A percentile compares a stretch with the other conserved stretches of the same genome.
Conservation (phyloP, 2,329 filamentous ascomycete species). For the Hysterium pulicare region DNA sequence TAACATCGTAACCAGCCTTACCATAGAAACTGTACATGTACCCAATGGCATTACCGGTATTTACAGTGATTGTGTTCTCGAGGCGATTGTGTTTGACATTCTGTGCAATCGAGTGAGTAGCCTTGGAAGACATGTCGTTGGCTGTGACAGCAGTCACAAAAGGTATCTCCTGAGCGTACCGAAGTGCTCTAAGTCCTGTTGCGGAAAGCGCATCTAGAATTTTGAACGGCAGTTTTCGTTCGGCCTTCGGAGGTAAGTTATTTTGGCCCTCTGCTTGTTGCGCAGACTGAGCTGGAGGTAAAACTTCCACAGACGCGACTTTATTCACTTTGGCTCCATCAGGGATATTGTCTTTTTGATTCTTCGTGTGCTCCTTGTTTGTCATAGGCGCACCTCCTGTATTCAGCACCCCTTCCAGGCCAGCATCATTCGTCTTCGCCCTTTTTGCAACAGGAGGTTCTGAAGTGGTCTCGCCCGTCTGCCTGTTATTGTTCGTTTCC, state of each 20-base stretch:
- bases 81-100: constrained; percentile 84
- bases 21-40: constrained; percentile 82
- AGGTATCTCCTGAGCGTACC: constrained; percentile 88
- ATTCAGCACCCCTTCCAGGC: constrained; percentile 4
- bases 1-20: constrained; percentile 71
- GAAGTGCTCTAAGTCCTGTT: constrained; percentile 83
- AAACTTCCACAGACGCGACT: neutral
- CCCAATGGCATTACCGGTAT: constrained; percentile 76
- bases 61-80: constrained; percentile 65
- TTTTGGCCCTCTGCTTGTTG: neutral
- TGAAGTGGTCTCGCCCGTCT: neutral
- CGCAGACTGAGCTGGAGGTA: neutral
- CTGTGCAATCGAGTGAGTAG: constrained; percentile 74
- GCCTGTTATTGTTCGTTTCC: neutral
- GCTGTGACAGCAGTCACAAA: constrained; percentile 78
- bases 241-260: too few species aligned
- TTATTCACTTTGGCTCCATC: neutral
- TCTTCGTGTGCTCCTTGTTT: neutral
- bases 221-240: constrained; percentile 29
- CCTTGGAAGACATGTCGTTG: constrained; percentile 80
- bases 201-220: constrained; percentile 94
- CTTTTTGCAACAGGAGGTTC: constrained; percentile 16
- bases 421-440: constrained; percentile 20
- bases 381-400: neutral
- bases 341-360: neutral